Base-by-base conservation (phyloP, 2,329 filamentous ascomycete genomes). In the Mycosphaerelloides madeirae region DNA sequence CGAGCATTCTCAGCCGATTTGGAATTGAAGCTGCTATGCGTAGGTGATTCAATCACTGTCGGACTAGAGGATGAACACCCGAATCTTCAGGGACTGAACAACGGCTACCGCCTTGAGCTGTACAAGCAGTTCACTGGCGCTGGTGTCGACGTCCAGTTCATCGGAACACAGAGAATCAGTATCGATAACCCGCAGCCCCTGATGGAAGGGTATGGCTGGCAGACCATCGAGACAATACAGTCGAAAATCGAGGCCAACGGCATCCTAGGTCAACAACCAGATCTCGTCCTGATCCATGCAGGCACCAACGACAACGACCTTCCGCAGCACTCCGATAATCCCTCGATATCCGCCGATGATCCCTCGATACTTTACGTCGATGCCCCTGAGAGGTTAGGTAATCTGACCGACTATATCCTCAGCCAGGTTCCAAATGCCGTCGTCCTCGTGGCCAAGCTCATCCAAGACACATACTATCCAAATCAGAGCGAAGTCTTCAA, bases 371-470 rank as follows among this genome's bases (percentile, higher is more conserved):
- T 25, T 5, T 25, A 25, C 22, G 34, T 14, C n/a, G 15, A 20
- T 14, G 38, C 38, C 18, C 29, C 14, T 12, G 16, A 6, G 13
- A 31, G 28, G 15, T 29, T 41, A 18, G 38, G 29, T 8, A 22
- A 32, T 33, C 18, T 41, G 29, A n/a, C 32, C 31, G 38, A 41
- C 12, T 9, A 41, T 29, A 33, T 41, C 18, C 22, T 41, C 29
- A 8, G 12, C 11, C 9, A 7, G n/a, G 29, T 31, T 13, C 38
- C 38, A 5, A 25, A 41, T 22, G 28, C 22, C 6, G 29, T 31
- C 6, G 6, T 41, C 12, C 6, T 41, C 2, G 38, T 41, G 29
- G 38, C 31, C 9, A 15, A 41, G 38, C 31, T 41, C 38, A 20
- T 41, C 25, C 29, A 31, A 18, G n/a, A 29, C 11, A 29, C 25